Evolutionary conservation across 1,284 basidiomycete genomes (phyloP).

Genomic region (Tilletia walkeri): DNA sequence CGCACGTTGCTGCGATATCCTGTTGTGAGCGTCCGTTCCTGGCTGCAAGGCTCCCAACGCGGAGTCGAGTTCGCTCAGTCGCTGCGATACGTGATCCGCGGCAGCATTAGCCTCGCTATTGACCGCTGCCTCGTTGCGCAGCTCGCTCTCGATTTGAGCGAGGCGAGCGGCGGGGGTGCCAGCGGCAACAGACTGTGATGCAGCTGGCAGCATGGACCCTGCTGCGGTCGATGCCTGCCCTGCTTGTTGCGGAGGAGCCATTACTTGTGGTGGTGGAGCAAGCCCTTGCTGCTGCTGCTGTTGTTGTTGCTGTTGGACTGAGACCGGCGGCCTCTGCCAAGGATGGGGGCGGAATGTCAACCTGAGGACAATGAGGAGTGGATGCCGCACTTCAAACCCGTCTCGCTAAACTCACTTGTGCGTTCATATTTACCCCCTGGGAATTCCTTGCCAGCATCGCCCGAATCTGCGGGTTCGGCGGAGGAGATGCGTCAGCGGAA

Average conservation of each 20-base stretch:
- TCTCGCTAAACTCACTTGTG: background rate
- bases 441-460: slow-evolving; percentile 8
- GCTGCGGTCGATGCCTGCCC: background rate
- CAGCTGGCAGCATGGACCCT: background rate
- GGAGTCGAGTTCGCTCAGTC: background rate
- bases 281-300: background rate
- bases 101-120: background rate
- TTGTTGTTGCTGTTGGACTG: background rate
- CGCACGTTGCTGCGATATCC: slow-evolving; percentile 20
- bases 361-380: background rate
- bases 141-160: slow-evolving; percentile 9
- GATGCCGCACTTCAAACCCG: background rate
- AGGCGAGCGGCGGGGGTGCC: background rate
- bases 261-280: background rate
- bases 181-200: background rate
- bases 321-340: background rate
- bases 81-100: slow-evolving; percentile 7
- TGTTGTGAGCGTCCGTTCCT: background rate
- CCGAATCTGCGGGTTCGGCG: background rate
- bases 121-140: background rate
- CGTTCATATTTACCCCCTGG: background rate
- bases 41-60: background rate
- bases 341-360: background rate
- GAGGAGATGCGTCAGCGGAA: background rate
- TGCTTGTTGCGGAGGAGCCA: slow-evolving; percentile 2